phyloP scores from a whole-genome alignment of 768 basidiomycete genomes.

The Lactarius hengduanensis region DNA sequence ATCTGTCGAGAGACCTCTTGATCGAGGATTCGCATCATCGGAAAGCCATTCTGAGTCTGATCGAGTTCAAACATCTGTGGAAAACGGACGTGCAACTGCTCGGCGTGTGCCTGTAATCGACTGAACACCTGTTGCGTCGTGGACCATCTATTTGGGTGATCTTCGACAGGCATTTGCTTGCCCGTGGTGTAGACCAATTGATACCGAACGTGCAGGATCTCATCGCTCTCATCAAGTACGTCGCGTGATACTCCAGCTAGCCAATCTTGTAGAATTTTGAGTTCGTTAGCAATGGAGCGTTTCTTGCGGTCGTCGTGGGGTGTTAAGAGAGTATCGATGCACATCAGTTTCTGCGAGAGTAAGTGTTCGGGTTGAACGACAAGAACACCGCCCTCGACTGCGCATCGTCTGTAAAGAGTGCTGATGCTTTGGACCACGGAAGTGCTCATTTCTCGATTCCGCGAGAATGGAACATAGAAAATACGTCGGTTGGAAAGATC shows the following conservation, averaged over 20 bases:
- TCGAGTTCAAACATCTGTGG: neutral
- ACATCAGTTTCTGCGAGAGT: slow-evolving; percentile 50
- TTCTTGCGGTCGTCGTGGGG: slow-evolving; percentile 9
- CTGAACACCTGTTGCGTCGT: slow-evolving; percentile 41
- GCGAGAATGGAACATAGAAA: slow-evolving; percentile 51
- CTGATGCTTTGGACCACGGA: slow-evolving; percentile 32
- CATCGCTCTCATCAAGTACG: slow-evolving; percentile 25
- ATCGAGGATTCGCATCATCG: slow-evolving; percentile 10
- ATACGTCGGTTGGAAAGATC: slow-evolving; percentile 48
- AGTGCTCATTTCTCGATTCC: slow-evolving; percentile 34
- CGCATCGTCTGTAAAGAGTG: slow-evolving; percentile 40
- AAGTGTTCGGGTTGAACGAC: slow-evolving; percentile 54
- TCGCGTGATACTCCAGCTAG: slow-evolving; percentile 13
- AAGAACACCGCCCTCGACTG: slow-evolving; percentile 41
- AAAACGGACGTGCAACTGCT: neutral
- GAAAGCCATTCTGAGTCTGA: neutral
- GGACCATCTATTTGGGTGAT: slow-evolving; percentile 44
- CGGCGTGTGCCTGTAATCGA: slow-evolving; percentile 31
- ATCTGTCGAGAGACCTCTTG: neutral
- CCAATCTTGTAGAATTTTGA: slow-evolving; percentile 2
- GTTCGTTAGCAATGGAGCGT: slow-evolving; percentile 48
- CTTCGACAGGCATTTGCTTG: slow-evolving; percentile 38
- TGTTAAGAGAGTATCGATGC: slow-evolving; percentile 38
- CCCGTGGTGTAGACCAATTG: slow-evolving; percentile 49
- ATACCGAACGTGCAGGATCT: slow-evolving; percentile 47